These are phyloP conservation scores for Emergomyces pasteurianus DNA, from an alignment of 2,329 filamentous ascomycete genomes.

Conservation along the genomic window DNA sequence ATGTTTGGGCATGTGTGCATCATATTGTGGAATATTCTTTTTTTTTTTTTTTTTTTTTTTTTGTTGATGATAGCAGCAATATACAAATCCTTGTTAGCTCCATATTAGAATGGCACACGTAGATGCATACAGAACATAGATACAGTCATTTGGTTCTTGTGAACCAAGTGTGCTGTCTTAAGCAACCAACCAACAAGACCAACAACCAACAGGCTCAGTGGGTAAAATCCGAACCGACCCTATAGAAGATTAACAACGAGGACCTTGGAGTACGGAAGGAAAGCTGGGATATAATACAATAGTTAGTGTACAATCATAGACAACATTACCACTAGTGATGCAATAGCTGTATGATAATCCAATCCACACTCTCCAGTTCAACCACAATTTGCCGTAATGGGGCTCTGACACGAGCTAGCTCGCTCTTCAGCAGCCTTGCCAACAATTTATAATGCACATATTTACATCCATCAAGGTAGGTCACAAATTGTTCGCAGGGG, in stretches of 20 bases:
- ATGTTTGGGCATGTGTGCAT: background rate
- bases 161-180: background rate
- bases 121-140: background rate
- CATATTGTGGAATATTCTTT: background rate
- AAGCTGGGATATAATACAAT: background rate
- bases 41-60: too few species aligned
- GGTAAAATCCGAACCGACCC: background rate
- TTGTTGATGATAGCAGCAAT: background rate
- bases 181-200: background rate
- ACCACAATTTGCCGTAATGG: too few species aligned
- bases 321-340: background rate
- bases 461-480: background rate
- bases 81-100: background rate
- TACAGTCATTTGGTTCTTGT: too few species aligned
- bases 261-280: background rate
- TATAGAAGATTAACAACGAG: background rate
- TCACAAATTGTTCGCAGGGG: background rate
- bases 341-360: background rate
- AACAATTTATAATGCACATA: background rate
- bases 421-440: background rate
- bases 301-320: too few species aligned
- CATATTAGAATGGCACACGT: background rate
- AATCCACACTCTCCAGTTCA: background rate
- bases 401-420: too few species aligned
- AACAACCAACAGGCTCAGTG: background rate